Conservation (phyloP, 2,329 filamentous ascomycete species). For the Aspergillus amoenus region DNA sequence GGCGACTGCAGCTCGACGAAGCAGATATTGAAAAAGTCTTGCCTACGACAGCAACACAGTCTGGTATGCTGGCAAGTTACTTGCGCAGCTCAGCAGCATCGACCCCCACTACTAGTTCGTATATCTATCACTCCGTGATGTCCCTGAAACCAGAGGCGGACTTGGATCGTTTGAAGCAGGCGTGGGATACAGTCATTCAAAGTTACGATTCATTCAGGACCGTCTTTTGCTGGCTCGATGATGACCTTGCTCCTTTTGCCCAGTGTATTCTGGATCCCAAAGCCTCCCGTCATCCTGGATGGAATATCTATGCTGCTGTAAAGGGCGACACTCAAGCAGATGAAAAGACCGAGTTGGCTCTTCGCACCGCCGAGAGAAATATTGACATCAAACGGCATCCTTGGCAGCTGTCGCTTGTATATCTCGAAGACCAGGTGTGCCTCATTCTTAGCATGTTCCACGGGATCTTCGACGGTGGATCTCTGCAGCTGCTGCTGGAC, state of each 20-base stretch:
- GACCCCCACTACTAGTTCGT: conserved; percentile 21
- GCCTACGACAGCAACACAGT: conserved; percentile 36
- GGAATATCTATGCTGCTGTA: conserved; percentile 16
- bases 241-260: conserved; percentile 36
- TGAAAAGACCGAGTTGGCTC: conserved; percentile 14
- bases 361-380: conserved; percentile 19
- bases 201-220: conserved; percentile 35
- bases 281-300: conserved; percentile 13
- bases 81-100: conserved; percentile 20
- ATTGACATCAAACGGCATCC: conserved; percentile 17
- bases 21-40: conserved; percentile 28
- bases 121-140: conserved; percentile 34
- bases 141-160: conserved; percentile 23
- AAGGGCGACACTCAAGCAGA: conserved; percentile 15
- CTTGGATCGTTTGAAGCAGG: conserved; percentile 21
- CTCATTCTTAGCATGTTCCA: conserved; percentile 37
- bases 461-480: conserved; percentile 40
- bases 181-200: conserved; percentile 25
- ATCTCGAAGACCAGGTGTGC: background rate
- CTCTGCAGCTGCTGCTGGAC: conserved; percentile 32
- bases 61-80: conserved; percentile 37
- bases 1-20: conserved; percentile 17
- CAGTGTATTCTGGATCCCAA: conserved; percentile 28
- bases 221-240: conserved; percentile 31
- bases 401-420: conserved; percentile 25